Evolutionary conservation across 2,329 filamentous ascomycete species (phyloP).

Genomic region (Clonostachys chloroleuca): DNA sequence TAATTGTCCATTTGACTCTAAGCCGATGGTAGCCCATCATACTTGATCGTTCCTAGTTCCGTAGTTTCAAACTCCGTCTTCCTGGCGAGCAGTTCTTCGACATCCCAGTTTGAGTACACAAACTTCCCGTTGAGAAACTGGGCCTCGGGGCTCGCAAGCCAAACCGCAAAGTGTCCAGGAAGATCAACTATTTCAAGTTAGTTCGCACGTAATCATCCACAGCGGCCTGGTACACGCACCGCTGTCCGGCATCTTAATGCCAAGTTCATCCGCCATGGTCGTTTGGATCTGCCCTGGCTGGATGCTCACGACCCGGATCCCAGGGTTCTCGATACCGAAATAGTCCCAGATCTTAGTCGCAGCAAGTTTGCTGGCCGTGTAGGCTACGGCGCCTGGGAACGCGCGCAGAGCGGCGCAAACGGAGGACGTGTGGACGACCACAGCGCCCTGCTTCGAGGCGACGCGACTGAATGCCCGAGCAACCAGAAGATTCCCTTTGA

Average conservation of each 20-base stretch:
- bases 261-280: background rate
- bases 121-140: background rate
- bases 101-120: background rate
- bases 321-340: background rate
- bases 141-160: slow-evolving; percentile 8
- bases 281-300: background rate
- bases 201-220: background rate
- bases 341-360: background rate
- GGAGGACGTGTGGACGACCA: background rate
- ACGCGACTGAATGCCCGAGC: background rate
- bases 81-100: background rate
- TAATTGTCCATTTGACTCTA: background rate
- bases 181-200: slow-evolving; percentile 8
- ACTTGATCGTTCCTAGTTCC: background rate
- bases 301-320: background rate
- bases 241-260: background rate
- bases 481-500: slow-evolving; percentile 6
- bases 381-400: background rate
- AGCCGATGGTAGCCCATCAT: background rate
- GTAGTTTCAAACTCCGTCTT: background rate
- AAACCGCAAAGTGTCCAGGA: slow-evolving; percentile 8
- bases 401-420: background rate
- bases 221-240: too few relatives aligned
- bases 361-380: background rate
- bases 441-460: background rate